Evolutionary conservation across 2,329 filamentous ascomycete species (phyloP).

Genomic region (Trichophyton rubrum): DNA sequence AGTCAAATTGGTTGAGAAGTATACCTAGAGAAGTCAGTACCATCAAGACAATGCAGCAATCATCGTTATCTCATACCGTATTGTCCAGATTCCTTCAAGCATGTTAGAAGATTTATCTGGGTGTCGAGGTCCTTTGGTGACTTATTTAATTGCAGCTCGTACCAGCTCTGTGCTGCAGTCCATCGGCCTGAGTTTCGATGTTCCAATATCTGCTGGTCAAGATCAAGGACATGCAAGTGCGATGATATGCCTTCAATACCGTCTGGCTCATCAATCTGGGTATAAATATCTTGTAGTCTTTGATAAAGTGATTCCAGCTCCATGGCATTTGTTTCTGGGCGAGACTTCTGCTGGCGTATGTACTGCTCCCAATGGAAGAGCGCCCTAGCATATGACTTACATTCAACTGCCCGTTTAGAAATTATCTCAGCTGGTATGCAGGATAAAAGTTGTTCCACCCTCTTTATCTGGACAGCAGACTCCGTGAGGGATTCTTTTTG

Average conservation of each 20-base stretch:
- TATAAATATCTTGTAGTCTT: constrained; percentile 83
- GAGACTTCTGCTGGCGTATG: constrained; percentile 48
- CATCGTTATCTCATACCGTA: constrained; percentile 49
- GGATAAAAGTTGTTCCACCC: constrained; percentile 61
- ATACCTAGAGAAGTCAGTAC: constrained; percentile 45
- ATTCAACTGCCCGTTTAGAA: constrained; percentile 78
- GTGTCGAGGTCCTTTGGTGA: constrained; percentile 63
- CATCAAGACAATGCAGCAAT: not conserved
- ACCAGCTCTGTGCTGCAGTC: constrained; percentile 95
- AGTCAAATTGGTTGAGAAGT: constrained; percentile 73
- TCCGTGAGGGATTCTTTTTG: constrained; percentile 19
- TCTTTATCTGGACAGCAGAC: constrained; percentile 37
- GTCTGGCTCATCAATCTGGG: constrained; percentile 94
- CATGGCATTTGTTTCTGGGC: constrained; percentile 38
- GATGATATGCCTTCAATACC: constrained; percentile 89
- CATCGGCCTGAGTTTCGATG: constrained; percentile 88
- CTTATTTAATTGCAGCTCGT: constrained; percentile 76
- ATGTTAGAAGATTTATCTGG: constrained; percentile 73
- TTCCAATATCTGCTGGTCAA: constrained; percentile 85
- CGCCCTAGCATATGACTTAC: constrained; percentile 81
- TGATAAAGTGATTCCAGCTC: constrained; percentile 54
- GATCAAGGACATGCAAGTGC: constrained; percentile 71
- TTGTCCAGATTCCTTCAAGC: constrained; percentile 89
- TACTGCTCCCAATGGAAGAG: constrained; percentile 93
- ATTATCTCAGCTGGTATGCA: constrained; percentile 58